Evolutionary conservation across 2,329 filamentous ascomycete genomes (phyloP).

Genomic region (Alternaria brassicicola): DNA sequence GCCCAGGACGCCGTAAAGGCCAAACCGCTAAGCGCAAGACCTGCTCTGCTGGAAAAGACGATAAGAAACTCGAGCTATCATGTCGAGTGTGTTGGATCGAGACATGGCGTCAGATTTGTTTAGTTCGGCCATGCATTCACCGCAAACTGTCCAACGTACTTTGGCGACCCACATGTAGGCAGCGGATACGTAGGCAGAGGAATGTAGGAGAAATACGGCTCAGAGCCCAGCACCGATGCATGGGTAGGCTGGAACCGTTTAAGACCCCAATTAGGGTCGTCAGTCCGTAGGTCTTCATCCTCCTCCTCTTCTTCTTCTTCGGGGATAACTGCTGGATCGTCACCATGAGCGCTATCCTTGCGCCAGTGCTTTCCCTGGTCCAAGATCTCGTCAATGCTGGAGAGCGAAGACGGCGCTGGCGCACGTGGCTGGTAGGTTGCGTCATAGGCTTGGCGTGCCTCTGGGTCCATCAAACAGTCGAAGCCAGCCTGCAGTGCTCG

Average conservation of each 20-base stretch:
- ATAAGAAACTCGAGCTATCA: not conserved
- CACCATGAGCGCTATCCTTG: conserved; percentile 30
- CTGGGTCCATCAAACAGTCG: conserved; percentile 36
- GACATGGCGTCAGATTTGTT: not conserved
- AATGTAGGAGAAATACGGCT: conserved; percentile 36
- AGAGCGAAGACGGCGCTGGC: conserved; percentile 7
- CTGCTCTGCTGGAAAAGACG: conserved; percentile 5
- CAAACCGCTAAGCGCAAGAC: conserved; percentile 5
- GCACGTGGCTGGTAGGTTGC: conserved; percentile 21
- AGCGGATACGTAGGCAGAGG: conserved; percentile 21
- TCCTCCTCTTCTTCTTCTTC: conserved; percentile 28
- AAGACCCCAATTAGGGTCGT: conserved; percentile 36
- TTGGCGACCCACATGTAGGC: conserved; percentile 28
- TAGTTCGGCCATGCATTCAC: conserved; percentile 25
- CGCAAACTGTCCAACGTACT: conserved; percentile 29
- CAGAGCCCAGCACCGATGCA: conserved; percentile 28
- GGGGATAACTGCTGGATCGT: conserved; percentile 13
- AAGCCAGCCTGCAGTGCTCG: conserved; percentile 39
- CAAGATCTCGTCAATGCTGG: conserved; percentile 19
- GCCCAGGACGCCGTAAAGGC: not conserved
- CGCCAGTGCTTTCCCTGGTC: conserved; percentile 30
- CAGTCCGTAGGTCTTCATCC: conserved; percentile 23
- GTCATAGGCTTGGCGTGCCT: conserved; percentile 39
- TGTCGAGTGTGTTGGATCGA: not conserved
- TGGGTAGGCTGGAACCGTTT: conserved; percentile 28